Evolutionary conservation across 768 basidiomycete genomes (phyloP).

Genomic region (Hygrophorus pudorinus): DNA sequence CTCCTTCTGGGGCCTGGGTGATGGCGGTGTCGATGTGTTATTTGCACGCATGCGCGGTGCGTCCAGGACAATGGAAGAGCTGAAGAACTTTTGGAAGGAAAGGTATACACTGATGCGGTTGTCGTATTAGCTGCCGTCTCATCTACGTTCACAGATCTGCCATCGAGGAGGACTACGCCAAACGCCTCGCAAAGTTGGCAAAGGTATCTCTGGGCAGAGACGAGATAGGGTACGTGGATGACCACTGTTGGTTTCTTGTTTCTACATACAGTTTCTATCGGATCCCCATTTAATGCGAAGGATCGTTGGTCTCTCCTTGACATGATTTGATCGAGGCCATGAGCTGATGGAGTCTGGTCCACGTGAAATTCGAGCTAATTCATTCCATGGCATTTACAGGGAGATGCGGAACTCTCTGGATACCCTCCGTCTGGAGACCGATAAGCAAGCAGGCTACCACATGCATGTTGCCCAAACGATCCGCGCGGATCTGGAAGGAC

Average conservation of each 20-base stretch:
- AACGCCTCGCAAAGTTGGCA: constrained; percentile 68
- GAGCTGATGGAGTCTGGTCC: neutral
- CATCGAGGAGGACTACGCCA: constrained; percentile 95
- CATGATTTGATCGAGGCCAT: neutral
- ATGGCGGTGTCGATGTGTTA: constrained; percentile 85
- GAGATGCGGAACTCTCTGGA: constrained; percentile 78
- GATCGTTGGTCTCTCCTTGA: neutral
- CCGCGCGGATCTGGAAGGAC: constrained; percentile 64
- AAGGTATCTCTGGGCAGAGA: constrained; percentile 73
- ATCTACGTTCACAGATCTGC: constrained; percentile 40
- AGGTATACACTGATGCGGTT: constrained; percentile 41
- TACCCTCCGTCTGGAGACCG: constrained; percentile 73
- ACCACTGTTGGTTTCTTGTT: constrained; percentile 1
- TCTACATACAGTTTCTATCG: neutral
- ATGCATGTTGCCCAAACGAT: constrained; percentile 65
- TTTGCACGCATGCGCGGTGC: constrained; percentile 86
- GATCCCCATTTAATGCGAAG: neutral
- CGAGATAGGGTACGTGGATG: constrained; percentile 79
- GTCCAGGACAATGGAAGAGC: constrained; percentile 78
- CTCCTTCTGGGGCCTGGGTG: constrained; percentile 85
- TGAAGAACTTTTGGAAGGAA: constrained; percentile 87
- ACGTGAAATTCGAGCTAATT: neutral
- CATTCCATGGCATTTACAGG: constrained; percentile 26
- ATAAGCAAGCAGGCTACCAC: constrained; percentile 69
- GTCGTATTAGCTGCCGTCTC: neutral